Evolutionary conservation across 306 rosid genomes (phyloP).

Genomic region (Medicago ruthenica): DNA sequence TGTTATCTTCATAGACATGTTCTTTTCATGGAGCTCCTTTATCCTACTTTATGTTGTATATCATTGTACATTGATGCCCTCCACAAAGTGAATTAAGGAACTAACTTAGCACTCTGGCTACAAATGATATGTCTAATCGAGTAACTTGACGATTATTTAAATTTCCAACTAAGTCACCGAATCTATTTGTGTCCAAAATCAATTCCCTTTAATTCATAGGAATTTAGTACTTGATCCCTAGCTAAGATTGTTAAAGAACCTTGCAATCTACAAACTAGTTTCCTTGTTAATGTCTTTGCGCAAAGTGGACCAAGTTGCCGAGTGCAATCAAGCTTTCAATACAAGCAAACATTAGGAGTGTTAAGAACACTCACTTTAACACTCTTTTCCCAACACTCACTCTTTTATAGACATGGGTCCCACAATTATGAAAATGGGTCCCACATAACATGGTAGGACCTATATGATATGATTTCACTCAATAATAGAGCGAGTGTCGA

Average conservation of each 20-base stretch:
- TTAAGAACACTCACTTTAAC: too few relatives aligned
- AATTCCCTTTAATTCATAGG: neutral
- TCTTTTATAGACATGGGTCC: too few relatives aligned
- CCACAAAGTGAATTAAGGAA: neutral
- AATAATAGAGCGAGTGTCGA: too few relatives aligned
- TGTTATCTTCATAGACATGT: neutral
- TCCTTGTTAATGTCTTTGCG: neutral
- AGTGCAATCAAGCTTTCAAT: neutral
- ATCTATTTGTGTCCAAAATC: neutral
- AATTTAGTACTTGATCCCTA: neutral
- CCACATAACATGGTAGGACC: too few relatives aligned
- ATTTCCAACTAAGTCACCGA: neutral
- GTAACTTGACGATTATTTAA: neutral
- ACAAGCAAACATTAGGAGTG: too few relatives aligned
- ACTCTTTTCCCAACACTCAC: too few relatives aligned
- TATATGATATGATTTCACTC: too few relatives aligned
- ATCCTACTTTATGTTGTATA: neutral
- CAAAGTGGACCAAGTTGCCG: neutral
- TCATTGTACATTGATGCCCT: neutral
- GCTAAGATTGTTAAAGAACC: neutral
- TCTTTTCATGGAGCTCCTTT: neutral
- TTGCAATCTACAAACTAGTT: neutral
- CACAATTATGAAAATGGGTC: too few relatives aligned
- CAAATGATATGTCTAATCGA: neutral
- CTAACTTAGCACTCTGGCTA: neutral